A percentile compares a stretch with the other conserved stretches of the same genome.
phyloP scores from a whole-genome alignment of 2,329 filamentous ascomycete genomes.

The Pseudogymnoascus sp. region DNA sequence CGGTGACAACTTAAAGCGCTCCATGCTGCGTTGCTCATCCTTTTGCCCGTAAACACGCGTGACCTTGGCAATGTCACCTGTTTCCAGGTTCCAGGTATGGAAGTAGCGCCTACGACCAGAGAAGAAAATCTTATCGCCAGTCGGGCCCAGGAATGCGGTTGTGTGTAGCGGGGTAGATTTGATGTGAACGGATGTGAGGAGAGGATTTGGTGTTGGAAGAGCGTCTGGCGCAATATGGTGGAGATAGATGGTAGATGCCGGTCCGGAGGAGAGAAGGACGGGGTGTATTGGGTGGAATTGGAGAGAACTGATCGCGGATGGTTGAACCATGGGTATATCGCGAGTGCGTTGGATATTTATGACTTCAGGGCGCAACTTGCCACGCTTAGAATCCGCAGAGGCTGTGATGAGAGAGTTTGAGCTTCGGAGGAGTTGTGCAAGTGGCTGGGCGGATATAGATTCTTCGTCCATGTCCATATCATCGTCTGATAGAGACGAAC shows the following conservation, averaged over 20 bases:
- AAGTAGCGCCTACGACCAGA: slow-evolving; percentile 85
- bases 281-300: slow-evolving; percentile 86
- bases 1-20: slow-evolving; percentile 79
- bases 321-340: slow-evolving; percentile 73
- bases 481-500: slow-evolving; percentile 31
- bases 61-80: slow-evolving; percentile 76
- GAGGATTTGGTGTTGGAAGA: slow-evolving; percentile 72
- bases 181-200: slow-evolving; percentile 83
- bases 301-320: slow-evolving; percentile 71
- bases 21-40: slow-evolving; percentile 83
- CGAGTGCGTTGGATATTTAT: slow-evolving; percentile 84
- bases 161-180: slow-evolving; percentile 75
- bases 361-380: slow-evolving; percentile 75
- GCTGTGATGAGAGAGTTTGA: slow-evolving; percentile 54
- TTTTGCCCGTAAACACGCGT: slow-evolving; percentile 65
- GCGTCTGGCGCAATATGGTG: slow-evolving; percentile 78
- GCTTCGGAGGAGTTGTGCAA: slow-evolving; percentile 73
- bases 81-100: slow-evolving; percentile 84
- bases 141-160: slow-evolving; percentile 67
- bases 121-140: slow-evolving; percentile 75
- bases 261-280: slow-evolving; percentile 81
- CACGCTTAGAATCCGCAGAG: slow-evolving; percentile 46
- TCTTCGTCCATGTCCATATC: slow-evolving; percentile 47
- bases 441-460: slow-evolving; percentile 61
- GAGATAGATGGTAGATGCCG: slow-evolving; percentile 75